phyloP scores from a whole-genome alignment of 2,329 filamentous ascomycete genomes.

The Aschersonia sp. region DNA sequence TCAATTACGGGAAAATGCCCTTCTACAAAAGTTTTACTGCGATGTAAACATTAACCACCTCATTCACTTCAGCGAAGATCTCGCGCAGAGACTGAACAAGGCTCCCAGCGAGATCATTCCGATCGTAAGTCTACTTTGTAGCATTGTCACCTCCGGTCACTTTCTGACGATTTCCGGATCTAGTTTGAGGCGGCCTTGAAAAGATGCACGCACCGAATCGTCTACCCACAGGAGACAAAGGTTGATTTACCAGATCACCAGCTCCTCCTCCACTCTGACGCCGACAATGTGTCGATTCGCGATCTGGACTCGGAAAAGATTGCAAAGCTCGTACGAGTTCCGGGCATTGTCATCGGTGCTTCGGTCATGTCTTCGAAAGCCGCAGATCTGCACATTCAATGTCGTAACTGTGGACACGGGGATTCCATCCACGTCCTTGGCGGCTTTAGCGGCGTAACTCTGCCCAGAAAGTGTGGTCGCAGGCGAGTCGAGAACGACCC shows the following conservation, averaged over 20 bases:
- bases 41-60: constrained; percentile 92
- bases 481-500: constrained; percentile 48
- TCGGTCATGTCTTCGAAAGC: constrained; percentile 96
- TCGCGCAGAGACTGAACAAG: constrained; percentile 77
- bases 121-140: constrained; percentile 43
- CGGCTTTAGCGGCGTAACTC: constrained; percentile 74
- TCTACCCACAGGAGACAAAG: constrained; percentile 61
- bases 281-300: constrained; percentile 81
- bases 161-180: not conserved
- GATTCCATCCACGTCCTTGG: constrained; percentile 60
- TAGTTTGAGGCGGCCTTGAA: constrained; percentile 86
- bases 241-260: constrained; percentile 77
- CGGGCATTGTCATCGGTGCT: constrained; percentile 93
- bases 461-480: constrained; percentile 66
- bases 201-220: constrained; percentile 83
- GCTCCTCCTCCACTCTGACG: constrained; percentile 83
- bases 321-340: constrained; percentile 86
- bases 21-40: constrained; percentile 89
- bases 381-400: constrained; percentile 73
- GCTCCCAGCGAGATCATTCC: constrained; percentile 90
- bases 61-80: constrained; percentile 90
- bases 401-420: constrained; percentile 67
- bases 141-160: not conserved
- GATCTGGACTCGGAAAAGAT: constrained; percentile 88
- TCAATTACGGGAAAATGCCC: constrained; percentile 85